Evolutionary conservation across 2,329 filamentous ascomycete species (phyloP).

Genomic region (Scolecobasidium constrictum): DNA sequence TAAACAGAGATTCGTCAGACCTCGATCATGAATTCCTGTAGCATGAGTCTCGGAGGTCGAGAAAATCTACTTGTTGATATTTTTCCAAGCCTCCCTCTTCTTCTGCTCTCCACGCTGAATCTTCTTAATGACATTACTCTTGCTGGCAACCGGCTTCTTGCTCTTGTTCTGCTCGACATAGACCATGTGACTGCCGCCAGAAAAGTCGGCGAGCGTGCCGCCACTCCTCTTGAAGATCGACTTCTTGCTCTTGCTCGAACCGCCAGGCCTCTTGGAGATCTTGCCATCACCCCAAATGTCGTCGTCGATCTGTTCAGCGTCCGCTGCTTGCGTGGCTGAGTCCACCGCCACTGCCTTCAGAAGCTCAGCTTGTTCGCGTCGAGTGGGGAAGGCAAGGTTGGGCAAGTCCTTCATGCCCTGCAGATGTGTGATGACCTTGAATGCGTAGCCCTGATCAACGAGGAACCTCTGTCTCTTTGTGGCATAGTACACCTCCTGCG

Average conservation of each 20-base stretch:
- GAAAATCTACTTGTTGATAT: neutral
- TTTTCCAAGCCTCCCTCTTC: neutral
- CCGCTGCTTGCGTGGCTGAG: constrained; percentile 53
- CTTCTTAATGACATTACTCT: constrained; percentile 2
- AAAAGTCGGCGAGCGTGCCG: constrained; percentile 73
- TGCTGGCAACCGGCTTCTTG: constrained; percentile 23
- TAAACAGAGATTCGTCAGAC: too few species aligned
- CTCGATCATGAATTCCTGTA: too few species aligned
- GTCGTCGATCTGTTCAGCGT: constrained; percentile 59
- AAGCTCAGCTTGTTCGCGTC: constrained; percentile 72
- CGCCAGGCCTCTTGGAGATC: constrained; percentile 25
- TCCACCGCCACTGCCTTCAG: constrained; percentile 83
- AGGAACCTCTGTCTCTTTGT: constrained; percentile 94
- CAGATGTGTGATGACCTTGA: constrained; percentile 96
- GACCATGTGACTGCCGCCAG: constrained; percentile 94
- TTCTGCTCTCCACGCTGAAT: neutral
- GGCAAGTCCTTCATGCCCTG: constrained; percentile 81
- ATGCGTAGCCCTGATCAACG: constrained; percentile 95
- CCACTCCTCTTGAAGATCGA: constrained; percentile 65
- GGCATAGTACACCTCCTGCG: constrained; percentile 95
- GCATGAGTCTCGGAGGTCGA: too few species aligned
- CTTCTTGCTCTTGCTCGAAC: constrained; percentile 36
- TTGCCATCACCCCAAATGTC: constrained; percentile 52
- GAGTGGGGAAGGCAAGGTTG: constrained; percentile 67
- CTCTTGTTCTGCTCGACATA: constrained; percentile 44